A percentile compares a stretch with the other conserved stretches of the same genome.
Evolutionary conservation across 1,284 basidiomycete species (phyloP).

Genomic region (Sporisorium exsertum): DNA sequence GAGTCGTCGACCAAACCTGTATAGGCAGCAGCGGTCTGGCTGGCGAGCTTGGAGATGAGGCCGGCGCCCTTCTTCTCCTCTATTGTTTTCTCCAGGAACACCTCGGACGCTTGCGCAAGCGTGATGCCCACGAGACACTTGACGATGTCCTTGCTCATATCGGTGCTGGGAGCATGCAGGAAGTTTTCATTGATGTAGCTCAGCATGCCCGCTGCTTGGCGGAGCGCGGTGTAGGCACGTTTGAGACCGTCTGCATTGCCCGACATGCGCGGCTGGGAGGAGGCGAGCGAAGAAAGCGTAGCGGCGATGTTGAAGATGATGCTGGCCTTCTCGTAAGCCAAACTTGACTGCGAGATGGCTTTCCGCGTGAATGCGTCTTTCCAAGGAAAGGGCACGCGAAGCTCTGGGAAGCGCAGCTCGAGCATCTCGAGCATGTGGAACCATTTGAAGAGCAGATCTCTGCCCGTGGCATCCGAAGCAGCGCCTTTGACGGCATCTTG

Average conservation of each 20-base stretch:
- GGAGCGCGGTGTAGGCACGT: conserved; percentile 90
- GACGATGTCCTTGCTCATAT: conserved; percentile 92
- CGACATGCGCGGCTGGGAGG: conserved; percentile 75
- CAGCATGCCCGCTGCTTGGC: conserved; percentile 95
- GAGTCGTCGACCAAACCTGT: conserved; percentile 83
- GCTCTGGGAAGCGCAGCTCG: conserved; percentile 95
- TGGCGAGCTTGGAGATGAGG: conserved; percentile 85
- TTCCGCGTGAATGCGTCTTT: conserved; percentile 93
- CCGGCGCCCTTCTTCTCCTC: conserved; percentile 73
- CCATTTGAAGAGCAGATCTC: conserved; percentile 98
- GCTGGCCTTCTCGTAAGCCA: conserved; percentile 98
- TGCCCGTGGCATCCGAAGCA: conserved; percentile 75
- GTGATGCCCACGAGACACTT: conserved; percentile 88
- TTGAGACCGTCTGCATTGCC: conserved; percentile 82
- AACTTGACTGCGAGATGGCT: conserved; percentile 90
- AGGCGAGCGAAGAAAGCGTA: conserved; percentile 89
- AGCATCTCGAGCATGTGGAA: conserved; percentile 98
- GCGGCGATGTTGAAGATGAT: conserved; percentile 96
- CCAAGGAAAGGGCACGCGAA: conserved; percentile 94
- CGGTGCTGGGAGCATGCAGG: conserved; percentile 96
- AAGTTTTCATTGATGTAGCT: conserved; percentile 99
- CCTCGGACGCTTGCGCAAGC: conserved; percentile 92
- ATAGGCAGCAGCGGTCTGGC: conserved; percentile 86
- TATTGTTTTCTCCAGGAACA: conserved; percentile 91
- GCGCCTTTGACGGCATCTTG: conserved; percentile 97